phyloP scores from a whole-genome alignment of 331 rosid genomes.

The Stylosanthes scabra region DNA sequence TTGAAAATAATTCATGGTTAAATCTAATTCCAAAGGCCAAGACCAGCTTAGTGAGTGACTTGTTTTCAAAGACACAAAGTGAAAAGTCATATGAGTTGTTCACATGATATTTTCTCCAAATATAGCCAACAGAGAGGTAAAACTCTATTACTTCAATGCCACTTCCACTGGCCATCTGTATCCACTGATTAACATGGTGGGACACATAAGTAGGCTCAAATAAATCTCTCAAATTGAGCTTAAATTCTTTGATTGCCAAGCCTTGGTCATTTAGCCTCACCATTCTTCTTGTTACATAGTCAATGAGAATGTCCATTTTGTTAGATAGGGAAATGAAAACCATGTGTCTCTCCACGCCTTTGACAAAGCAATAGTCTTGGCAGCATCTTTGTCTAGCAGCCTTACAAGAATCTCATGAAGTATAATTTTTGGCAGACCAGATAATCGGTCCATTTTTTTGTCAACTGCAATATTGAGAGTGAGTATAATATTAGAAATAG shows the following conservation, averaged over 20 bases:
- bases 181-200: constrained; percentile 18
- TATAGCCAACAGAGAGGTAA: no score
- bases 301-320: constrained; percentile 15
- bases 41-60: constrained; percentile 23
- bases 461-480: no score
- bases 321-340: constrained; percentile 34
- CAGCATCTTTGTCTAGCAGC: constrained; percentile 31
- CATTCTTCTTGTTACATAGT: constrained; percentile 5
- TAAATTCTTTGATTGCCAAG: constrained; percentile 34
- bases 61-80: constrained; percentile 3
- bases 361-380: constrained; percentile 38
- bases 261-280: constrained; percentile 13
- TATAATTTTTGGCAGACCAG: no score
- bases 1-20: constrained; percentile 18
- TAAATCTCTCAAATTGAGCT: not conserved
- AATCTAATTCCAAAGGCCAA: constrained; percentile 13
- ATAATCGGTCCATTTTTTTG: no score
- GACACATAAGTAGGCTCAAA: not conserved
- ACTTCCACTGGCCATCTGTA: constrained; percentile 30
- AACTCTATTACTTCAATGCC: constrained; percentile 12
- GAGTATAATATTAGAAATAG: no score
- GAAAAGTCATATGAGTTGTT: no score
- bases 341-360: constrained; percentile 27
- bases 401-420: not conserved
- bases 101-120: no score